A percentile compares a stretch with the other conserved stretches of the same genome.
Evolutionary conservation across 441 rosid species (phyloP).

Genomic region (Arabidopsis hybrid): DNA sequence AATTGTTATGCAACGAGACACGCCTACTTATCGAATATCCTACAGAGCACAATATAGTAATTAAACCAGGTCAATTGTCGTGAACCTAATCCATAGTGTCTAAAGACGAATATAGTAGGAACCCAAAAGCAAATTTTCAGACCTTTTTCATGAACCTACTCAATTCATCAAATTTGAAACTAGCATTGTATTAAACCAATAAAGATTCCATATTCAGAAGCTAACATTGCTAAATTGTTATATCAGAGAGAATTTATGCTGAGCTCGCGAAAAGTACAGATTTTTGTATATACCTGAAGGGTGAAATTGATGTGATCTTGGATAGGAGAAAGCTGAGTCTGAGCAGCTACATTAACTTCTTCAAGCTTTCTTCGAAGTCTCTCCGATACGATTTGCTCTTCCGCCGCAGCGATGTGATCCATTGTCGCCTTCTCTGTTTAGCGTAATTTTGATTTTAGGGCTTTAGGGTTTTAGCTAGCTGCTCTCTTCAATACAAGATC

Average conservation of each 20-base stretch:
- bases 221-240: constrained; percentile 2
- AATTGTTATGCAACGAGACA: background rate
- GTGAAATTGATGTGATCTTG: constrained; percentile 94
- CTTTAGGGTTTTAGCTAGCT: constrained; percentile 32
- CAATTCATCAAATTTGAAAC: background rate
- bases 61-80: background rate
- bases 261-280: constrained; percentile 10
- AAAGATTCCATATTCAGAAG: background rate
- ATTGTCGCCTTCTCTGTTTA: constrained; percentile 40
- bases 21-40: too few species aligned
- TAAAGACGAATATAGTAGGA: background rate
- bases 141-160: background rate
- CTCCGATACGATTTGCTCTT: constrained; percentile 71
- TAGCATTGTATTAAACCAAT: constrained; percentile 1
- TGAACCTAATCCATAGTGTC: background rate
- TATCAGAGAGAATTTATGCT: background rate
- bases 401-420: constrained; percentile 72
- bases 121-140: background rate
- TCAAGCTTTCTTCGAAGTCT: constrained; percentile 70
- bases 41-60: too few species aligned
- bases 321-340: constrained; percentile 74
- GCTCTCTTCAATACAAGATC: background rate
- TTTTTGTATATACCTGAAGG: constrained; percentile 64
- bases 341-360: constrained; percentile 76
- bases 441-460: constrained; percentile 18